Percentiles rank a stretch among this genome's conserved stretches.
phyloP scores from a whole-genome alignment of 2,329 filamentous ascomycete species.

The Ustilaginoidea virens region DNA sequence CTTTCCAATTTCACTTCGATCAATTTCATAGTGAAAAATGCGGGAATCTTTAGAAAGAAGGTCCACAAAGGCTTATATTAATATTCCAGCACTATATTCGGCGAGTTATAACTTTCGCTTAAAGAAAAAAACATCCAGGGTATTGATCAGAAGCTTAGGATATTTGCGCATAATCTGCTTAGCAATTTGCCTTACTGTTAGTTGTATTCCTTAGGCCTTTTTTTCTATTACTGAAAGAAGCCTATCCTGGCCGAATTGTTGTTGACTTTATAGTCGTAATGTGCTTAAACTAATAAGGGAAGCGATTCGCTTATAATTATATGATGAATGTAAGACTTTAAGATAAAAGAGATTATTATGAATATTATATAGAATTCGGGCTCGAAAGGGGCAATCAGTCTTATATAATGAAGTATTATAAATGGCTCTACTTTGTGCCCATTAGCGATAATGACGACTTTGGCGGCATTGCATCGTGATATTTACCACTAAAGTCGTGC shows the following conservation, averaged over 20 bases:
- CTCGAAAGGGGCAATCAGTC: neutral
- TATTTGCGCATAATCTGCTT: neutral
- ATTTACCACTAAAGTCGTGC: too few relatives aligned
- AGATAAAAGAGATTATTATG: neutral
- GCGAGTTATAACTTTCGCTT: neutral
- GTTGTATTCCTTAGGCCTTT: neutral
- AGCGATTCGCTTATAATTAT: neutral
- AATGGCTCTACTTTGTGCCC: neutral
- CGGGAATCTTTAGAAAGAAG: neutral
- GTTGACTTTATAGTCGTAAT: neutral
- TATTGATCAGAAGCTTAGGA: neutral
- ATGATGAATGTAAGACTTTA: neutral
- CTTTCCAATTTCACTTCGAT: neutral
- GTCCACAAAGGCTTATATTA: slow-evolving; percentile 1
- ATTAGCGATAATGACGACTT: too few relatives aligned
- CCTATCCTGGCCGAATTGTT: neutral
- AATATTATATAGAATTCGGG: neutral
- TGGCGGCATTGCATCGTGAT: too few relatives aligned
- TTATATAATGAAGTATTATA: neutral
- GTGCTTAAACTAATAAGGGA: neutral
- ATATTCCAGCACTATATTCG: neutral
- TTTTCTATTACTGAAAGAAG: neutral
- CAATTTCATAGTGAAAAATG: neutral
- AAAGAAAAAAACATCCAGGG: neutral
- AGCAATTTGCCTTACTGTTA: neutral